Evolutionary conservation across 257 asterid species (phyloP), one percentile per base, ranked within the genome.

Genomic region (Jaltomata sinuosa): DNA sequence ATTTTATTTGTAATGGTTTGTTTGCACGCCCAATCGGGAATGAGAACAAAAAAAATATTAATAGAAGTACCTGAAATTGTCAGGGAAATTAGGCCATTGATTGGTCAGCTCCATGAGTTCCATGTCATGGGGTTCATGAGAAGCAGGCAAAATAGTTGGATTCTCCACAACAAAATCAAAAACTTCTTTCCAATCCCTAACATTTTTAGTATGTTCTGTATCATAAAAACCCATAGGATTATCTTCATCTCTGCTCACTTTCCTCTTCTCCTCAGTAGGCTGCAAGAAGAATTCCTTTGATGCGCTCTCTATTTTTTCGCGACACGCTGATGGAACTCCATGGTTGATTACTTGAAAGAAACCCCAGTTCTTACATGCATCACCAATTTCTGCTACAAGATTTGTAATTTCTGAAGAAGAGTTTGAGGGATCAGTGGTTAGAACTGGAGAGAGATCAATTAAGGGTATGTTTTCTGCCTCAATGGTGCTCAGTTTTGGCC

Each of bases 331-430:
- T 22, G 94, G 90, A 49, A 93, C 96, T 21, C 98, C 98, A 21
- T 94, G 97, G 85, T 94, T 94, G 80, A 91, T 91, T 85, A 93
- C 94, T 89, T 93, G 97, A 79, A 94, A 91, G 82, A 94, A 94
- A 0, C 95, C 97, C 94, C 97, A 94, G n/a, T 87, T 86, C 82
- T 83, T 67, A 71, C 94, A 93, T 1, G 95, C 98, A 53, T 89
- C 87, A 2, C 95, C 91, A 25, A 91, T 89, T 57, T 93, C 86
- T 2, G 92, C 47, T 27, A 92, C 92, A 40, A 93, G 88, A 36
- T 52, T 76, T 25, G 81, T 25, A 0, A 76, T 25, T 12, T 38
- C 15, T 88, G n/a, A 1, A 87, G 89, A 6, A 21, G 10, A 4
- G 2, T 49, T 0, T 87, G 29, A 50, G 74, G 21, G 2, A 47